Base-by-base conservation (phyloP, 306 rosid genomes). In the Carpinus fangiana region DNA sequence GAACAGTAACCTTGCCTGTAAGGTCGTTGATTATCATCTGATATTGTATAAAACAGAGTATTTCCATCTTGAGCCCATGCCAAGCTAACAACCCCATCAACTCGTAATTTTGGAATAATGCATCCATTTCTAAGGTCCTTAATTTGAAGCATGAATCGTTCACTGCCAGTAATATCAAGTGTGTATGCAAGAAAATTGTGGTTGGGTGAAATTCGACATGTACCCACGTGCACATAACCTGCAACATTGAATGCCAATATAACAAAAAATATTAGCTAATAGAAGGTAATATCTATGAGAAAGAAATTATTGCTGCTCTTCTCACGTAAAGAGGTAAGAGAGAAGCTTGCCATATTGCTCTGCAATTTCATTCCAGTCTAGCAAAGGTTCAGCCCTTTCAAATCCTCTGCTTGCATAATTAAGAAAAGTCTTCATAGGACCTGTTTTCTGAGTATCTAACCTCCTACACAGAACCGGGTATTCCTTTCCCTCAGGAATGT, bases 171-270 rank as follows among this genome's bases (percentile, higher is more conserved):
- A 65, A 82, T 78, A 72, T 95, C 98, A 53, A 95, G 66, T 20
- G 99, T 93, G 79, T 87, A 95, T 0, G 98, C 99, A 48, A 95
- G 89, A 81, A 87, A 91, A 87, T 85, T 86, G 82, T 95, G 96
- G 55, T 93, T 91, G 18, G 96, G 98, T 46, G 99, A 95, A 80
- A 93, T 81, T 75, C 93, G 88, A 81, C 98, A 93, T 20, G 93
- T 84, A 82, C 98, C 97, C 72, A 95, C 97, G 10, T 95, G 93
- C 76, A 95, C 99, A 79, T 95, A 95, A 78, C 98, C 99, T 95
- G 81, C 66, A 88, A 75, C 66, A 12, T 76, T 62, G 75, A 72
- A 50, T 2, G 21, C 51, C 34, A 50, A 52, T 9, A 80, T 36
- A 73, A 23, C 36, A 17, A 78, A 57, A 41, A 48, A 48, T 48